Evolutionary conservation across 1,284 basidiomycete genomes (phyloP).

Genomic region (Boletus mariae): DNA sequence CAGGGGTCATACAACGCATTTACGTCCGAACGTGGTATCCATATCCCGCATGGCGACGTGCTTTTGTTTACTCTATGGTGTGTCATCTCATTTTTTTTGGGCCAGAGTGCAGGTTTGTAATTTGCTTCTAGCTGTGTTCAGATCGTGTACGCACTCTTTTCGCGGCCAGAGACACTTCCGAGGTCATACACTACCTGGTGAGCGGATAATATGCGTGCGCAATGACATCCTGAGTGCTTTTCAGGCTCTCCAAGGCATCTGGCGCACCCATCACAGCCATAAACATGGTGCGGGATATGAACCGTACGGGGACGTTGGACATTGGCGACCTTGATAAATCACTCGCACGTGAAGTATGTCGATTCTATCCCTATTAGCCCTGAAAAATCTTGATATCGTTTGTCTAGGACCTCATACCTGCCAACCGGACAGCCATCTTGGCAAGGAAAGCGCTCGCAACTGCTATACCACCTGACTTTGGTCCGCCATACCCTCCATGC

Average conservation of each 20-base stretch:
- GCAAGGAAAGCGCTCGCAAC: conserved; percentile 34
- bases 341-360: conserved; percentile 45
- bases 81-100: conserved; percentile 12
- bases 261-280: conserved; percentile 63
- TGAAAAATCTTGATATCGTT: conserved; percentile 5
- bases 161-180: conserved; percentile 81
- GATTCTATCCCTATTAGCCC: conserved; percentile 11
- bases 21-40: conserved; percentile 60
- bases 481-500: conserved; percentile 59
- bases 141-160: conserved; percentile 83
- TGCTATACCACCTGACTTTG: conserved; percentile 39
- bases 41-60: conserved; percentile 82
- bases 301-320: conserved; percentile 56
- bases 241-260: conserved; percentile 59
- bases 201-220: conserved; percentile 17
- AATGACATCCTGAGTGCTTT: background rate
- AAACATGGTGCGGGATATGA: conserved; percentile 58
- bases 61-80: conserved; percentile 81
- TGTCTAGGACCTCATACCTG: conserved; percentile 39
- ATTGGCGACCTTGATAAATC: conserved; percentile 54
- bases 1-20: conserved; percentile 82
- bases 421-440: conserved; percentile 39
- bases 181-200: conserved; percentile 75
- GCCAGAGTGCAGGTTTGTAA: background rate
- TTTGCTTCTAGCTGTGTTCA: conserved; percentile 66